phyloP scores from a whole-genome alignment of 345 rosid genomes.

The Rhodamnia rubescens region DNA sequence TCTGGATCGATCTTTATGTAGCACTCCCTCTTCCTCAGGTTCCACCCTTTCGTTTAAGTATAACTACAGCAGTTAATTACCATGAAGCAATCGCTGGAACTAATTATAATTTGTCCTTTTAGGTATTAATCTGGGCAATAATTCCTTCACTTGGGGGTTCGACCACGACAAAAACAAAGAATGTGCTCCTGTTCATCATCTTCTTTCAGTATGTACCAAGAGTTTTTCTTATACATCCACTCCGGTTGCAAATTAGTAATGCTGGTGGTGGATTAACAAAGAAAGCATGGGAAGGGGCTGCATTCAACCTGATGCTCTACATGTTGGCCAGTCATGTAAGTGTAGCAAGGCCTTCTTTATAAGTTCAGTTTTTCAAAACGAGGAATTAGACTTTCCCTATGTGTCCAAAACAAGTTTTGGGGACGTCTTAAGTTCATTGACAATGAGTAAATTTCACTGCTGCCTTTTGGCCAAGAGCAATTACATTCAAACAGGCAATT shows the following conservation, averaged over 20 bases:
- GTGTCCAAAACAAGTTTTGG: neutral
- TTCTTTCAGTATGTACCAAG: conserved; percentile 22
- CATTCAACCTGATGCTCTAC: conserved; percentile 24
- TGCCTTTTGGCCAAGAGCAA: neutral
- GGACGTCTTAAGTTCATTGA: neutral
- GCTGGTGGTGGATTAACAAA: conserved; percentile 15
- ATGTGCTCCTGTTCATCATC: conserved; percentile 2
- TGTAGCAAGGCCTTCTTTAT: neutral
- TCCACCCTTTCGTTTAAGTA: neutral
- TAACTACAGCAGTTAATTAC: neutral
- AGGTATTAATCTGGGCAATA: conserved; percentile 14
- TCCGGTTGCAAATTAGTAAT: conserved; percentile 10
- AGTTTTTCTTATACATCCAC: conserved; percentile 11
- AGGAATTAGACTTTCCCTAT: neutral
- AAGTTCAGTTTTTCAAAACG: neutral
- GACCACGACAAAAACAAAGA: neutral
- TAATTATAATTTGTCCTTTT: neutral
- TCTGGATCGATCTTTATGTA: conserved; percentile 3
- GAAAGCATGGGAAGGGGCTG: conserved; percentile 31
- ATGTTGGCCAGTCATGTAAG: conserved; percentile 30
- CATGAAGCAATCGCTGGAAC: neutral
- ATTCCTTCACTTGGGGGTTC: conserved; percentile 5
- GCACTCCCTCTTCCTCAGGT: conserved; percentile 8
- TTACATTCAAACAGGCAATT: neutral
- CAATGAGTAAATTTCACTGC: neutral